Evolutionary conservation across 2,329 filamentous ascomycete species (phyloP).

Genomic region (Trichoderma atroviride): DNA sequence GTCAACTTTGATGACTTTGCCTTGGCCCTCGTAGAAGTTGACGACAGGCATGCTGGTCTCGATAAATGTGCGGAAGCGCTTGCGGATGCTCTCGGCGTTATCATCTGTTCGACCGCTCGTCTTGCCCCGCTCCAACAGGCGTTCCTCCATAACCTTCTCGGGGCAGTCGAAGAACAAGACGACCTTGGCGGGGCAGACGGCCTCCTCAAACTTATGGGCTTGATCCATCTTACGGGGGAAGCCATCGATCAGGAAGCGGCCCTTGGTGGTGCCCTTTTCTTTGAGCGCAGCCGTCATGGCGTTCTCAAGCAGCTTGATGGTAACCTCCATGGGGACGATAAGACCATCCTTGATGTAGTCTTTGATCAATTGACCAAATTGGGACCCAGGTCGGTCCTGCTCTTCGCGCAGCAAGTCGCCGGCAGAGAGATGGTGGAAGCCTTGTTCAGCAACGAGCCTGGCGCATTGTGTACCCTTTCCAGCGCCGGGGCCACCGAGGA

Average conservation of each 20-base stretch:
- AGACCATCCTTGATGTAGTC: constrained; percentile 90
- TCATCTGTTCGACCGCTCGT: constrained; percentile 90
- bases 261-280: constrained; percentile 52
- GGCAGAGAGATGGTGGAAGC: constrained; percentile 90
- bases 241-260: constrained; percentile 76
- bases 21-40: constrained; percentile 75
- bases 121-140: constrained; percentile 86
- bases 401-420: constrained; percentile 93
- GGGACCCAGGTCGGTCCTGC: constrained; percentile 79
- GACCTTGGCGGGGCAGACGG: constrained; percentile 79
- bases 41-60: constrained; percentile 99
- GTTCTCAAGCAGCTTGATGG: constrained; percentile 89
- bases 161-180: constrained; percentile 95
- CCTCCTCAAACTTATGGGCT: constrained; percentile 88
- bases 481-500: constrained; percentile 91
- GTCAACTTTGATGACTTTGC: constrained; percentile 77
- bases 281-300: constrained; percentile 76
- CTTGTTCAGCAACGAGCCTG: constrained; percentile 82
- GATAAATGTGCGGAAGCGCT: constrained; percentile 91
- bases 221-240: constrained; percentile 98
- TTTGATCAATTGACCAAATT: constrained; percentile 92
- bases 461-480: constrained; percentile 97
- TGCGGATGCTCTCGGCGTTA: constrained; percentile 93
- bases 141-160: constrained; percentile 82
- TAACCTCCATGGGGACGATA: constrained; percentile 99